These are phyloP conservation scores for Hippophae gyantsensis DNA, from an alignment of 306 rosid genomes.

Conservation along the genomic window DNA sequence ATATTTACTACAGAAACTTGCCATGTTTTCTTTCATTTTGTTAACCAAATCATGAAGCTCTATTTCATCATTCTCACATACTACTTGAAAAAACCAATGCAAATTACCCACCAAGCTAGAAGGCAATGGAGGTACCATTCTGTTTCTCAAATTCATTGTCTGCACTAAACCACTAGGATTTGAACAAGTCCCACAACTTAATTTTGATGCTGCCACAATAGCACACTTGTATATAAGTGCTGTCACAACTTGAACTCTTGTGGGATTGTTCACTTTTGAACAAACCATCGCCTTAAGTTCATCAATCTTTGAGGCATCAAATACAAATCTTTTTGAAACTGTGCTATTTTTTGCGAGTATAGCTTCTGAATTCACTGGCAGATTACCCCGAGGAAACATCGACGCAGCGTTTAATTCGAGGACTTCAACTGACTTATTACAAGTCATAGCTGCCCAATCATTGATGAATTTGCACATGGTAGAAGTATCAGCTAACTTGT, in stretches of 20 bases:
- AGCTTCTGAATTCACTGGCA: constrained; percentile 15
- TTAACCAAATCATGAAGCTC: constrained; percentile 21
- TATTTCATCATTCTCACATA: background rate
- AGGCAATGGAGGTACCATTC: constrained; percentile 26
- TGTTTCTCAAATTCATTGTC: constrained; percentile 20
- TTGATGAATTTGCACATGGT: constrained; percentile 31
- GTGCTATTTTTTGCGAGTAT: background rate
- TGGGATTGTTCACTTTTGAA: constrained; percentile 18
- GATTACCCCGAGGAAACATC: constrained; percentile 8
- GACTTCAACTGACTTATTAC: background rate
- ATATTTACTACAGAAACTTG: constrained; percentile 3
- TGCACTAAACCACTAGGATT: background rate
- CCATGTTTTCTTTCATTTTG: constrained; percentile 12
- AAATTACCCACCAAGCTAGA: constrained; percentile 28
- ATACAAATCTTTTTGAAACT: constrained; percentile 28
- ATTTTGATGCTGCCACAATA: constrained; percentile 13
- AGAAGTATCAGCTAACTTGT: constrained; percentile 35
- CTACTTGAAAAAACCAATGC: constrained; percentile 1
- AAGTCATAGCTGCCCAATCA: constrained; percentile 35
- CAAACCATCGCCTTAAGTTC: constrained; percentile 23
- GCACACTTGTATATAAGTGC: constrained; percentile 25
- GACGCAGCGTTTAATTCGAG: constrained; percentile 14
- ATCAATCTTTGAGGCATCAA: constrained; percentile 18
- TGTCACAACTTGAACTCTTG: constrained; percentile 33
- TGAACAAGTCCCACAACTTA: background rate